Conservation (phyloP, 1,139 yeast genomes). For the Pneumocystis canis region DNA sequence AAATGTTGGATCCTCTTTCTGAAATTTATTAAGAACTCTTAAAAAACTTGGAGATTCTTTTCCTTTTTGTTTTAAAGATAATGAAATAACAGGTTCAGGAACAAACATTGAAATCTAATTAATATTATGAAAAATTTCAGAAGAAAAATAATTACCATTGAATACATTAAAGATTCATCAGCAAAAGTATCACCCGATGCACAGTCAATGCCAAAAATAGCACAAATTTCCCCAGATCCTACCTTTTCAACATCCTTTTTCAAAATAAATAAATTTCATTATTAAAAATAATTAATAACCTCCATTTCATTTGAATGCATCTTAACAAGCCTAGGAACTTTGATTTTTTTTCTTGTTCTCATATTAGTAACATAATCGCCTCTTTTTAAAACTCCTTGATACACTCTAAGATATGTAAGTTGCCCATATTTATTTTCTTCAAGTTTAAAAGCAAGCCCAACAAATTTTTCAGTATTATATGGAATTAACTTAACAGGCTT, state of each 20-base stretch:
- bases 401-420: constrained; percentile 87
- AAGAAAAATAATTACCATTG: constrained; percentile 97
- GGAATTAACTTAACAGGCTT: constrained; percentile 63
- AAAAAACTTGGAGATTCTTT: constrained; percentile 69
- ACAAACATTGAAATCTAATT: constrained; percentile 95
- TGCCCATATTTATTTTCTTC: constrained; percentile 98
- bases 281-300: neutral
- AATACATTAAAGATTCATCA: constrained; percentile 59
- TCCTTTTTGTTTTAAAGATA: constrained; percentile 75
- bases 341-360: constrained; percentile 84
- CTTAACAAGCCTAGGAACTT: constrained; percentile 88
- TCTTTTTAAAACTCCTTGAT: constrained; percentile 86
- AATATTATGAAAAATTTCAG: constrained; percentile 93
- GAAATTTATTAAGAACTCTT: constrained; percentile 45
- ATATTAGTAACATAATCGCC: constrained; percentile 81
- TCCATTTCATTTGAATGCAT: constrained; percentile 84
- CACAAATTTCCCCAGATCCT: constrained; percentile 97
- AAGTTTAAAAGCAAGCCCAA: constrained; percentile 90
- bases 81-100: constrained; percentile 66
- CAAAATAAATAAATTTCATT: constrained; percentile 41
- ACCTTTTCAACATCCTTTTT: constrained; percentile 66
- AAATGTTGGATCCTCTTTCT: constrained; percentile 76
- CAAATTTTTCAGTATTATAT: constrained; percentile 63
- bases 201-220: constrained; percentile 97
- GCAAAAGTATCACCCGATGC: constrained; percentile 98